A percentile compares a stretch with the other conserved stretches of the same genome.
phyloP scores from a whole-genome alignment of 2,329 filamentous ascomycete genomes.

The Cladophialophora psammophila region DNA sequence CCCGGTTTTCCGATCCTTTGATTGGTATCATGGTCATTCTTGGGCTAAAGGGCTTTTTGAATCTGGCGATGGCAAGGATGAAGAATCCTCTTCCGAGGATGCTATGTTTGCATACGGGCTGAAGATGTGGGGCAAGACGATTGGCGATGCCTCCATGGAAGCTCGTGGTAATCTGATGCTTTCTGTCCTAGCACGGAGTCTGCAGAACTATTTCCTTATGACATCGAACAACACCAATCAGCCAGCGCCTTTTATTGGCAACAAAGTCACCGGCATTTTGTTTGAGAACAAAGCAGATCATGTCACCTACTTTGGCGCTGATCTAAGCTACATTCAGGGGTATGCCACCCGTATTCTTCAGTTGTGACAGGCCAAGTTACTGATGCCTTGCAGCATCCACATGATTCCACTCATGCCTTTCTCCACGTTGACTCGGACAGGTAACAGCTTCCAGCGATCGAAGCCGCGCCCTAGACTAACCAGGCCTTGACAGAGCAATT shows the following conservation, averaged over 20 bases:
- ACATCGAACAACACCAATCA: slow-evolving; percentile 72
- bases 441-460: slow-evolving; percentile 18
- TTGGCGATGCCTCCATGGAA: slow-evolving; percentile 79
- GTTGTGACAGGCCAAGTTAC: slow-evolving; percentile 31
- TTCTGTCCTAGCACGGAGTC: slow-evolving; percentile 73
- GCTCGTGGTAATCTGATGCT: slow-evolving; percentile 85
- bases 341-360: slow-evolving; percentile 39
- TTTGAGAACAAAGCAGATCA: slow-evolving; percentile 98
- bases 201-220: slow-evolving; percentile 86
- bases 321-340: slow-evolving; percentile 74
- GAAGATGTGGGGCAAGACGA: slow-evolving; percentile 90
- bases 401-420: slow-evolving; percentile 79
- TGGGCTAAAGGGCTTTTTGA: slow-evolving; percentile 75
- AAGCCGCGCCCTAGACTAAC: neutral
- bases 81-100: slow-evolving; percentile 89
- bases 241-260: slow-evolving; percentile 78
- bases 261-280: slow-evolving; percentile 73
- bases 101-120: slow-evolving; percentile 84
- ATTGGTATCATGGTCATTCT: slow-evolving; percentile 94
- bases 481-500: slow-evolving; percentile 60
- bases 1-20: slow-evolving; percentile 82
- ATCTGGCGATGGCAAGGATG: slow-evolving; percentile 62
- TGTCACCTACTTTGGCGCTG: slow-evolving; percentile 83
- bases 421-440: slow-evolving; percentile 70
- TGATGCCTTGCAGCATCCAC: slow-evolving; percentile 69